Evolutionary conservation across 495 filamentous ascomycete species (phyloP).

Genomic region (Choiromyces venosus): DNA sequence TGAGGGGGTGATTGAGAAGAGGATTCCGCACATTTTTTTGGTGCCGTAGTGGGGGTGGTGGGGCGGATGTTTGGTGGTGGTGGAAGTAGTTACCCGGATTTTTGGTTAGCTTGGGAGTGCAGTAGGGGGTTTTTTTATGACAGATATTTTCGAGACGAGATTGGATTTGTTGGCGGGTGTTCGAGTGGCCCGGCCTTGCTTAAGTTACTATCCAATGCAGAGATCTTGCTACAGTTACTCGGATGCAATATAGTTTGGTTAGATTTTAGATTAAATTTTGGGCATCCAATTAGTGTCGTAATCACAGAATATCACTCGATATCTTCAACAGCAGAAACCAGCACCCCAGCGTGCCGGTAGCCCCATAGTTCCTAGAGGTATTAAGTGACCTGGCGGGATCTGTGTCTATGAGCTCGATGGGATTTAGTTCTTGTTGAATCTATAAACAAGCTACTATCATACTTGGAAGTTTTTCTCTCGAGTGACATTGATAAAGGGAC

Average conservation of each 20-base stretch:
- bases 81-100: neutral
- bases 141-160: neutral
- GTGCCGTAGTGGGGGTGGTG: neutral
- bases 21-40: conserved; percentile 38
- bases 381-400: neutral
- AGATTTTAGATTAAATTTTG: too few species aligned
- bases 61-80: neutral
- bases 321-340: neutral
- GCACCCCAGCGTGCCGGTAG: neutral
- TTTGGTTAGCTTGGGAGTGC: neutral
- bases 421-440: neutral
- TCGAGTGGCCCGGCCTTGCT: too few species aligned
- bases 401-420: too few species aligned
- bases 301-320: neutral
- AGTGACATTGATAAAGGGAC: neutral
- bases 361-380: neutral
- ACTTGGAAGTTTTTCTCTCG: neutral
- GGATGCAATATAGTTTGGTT: neutral
- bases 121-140: too few species aligned
- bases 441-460: neutral
- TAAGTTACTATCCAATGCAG: neutral
- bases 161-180: neutral
- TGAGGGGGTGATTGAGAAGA: conserved; percentile 25
- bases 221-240: neutral
- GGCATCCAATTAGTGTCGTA: too few species aligned